Conservation (phyloP, 345 rosid species). For the Brassica juncea region DNA sequence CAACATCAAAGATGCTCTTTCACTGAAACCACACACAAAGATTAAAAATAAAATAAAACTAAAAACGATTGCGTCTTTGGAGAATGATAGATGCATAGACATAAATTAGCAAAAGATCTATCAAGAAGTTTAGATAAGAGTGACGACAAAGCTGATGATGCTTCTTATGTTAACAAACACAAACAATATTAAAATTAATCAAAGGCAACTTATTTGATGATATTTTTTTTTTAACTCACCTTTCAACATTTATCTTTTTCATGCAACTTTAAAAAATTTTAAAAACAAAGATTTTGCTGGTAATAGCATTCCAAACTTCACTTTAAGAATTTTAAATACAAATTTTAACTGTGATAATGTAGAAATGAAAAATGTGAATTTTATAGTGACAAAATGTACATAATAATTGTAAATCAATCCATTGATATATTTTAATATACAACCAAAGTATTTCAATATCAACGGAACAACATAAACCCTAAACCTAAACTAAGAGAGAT, state of each 20-base stretch:
- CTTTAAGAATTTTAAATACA: neutral
- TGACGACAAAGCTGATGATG: constrained; percentile 31
- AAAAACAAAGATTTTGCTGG: neutral
- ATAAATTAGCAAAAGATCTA: neutral
- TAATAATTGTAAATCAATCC: neutral
- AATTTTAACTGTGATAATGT: neutral
- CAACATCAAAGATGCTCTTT: constrained; percentile 9
- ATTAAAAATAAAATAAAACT: neutral
- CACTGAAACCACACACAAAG: neutral
- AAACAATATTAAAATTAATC: neutral
- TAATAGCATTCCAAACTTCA: neutral
- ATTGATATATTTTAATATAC: neutral
- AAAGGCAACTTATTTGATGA: neutral
- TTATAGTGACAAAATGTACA: neutral
- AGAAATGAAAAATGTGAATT: neutral
- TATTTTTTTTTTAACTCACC: neutral
- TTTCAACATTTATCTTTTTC: neutral
- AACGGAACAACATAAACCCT: neutral
- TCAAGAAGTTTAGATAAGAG: constrained; percentile 12
- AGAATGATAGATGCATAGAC: neutral
- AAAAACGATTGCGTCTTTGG: constrained; percentile 1
- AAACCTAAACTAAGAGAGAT: neutral
- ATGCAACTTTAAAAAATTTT: neutral
- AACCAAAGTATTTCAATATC: constrained; percentile 3
- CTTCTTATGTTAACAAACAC: constrained; percentile 25